A percentile compares a stretch with the other conserved stretches of the same genome.
These are phyloP conservation scores for Lichtheimia ornata DNA, from an alignment of 371 early-diverging fungal genomes.

Conservation along the genomic window DNA sequence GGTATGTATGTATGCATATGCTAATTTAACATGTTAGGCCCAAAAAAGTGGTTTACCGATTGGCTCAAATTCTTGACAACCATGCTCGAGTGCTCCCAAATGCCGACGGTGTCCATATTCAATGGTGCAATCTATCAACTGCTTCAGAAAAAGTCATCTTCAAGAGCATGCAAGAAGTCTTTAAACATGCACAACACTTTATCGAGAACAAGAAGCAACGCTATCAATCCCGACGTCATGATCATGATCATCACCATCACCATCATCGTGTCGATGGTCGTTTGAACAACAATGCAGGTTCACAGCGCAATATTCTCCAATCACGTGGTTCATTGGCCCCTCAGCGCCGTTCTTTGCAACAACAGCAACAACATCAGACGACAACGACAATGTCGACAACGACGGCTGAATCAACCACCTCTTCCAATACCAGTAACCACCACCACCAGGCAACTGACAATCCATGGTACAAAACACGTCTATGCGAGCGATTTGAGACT, in stretches of 20 bases:
- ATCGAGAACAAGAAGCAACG: constrained; percentile 52
- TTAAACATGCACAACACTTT: constrained; percentile 68
- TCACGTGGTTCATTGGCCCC: neutral
- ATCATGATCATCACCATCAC: constrained; percentile 4
- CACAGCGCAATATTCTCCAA: neutral
- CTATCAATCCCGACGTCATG: constrained; percentile 15
- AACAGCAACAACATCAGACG: no score
- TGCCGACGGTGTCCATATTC: constrained; percentile 73
- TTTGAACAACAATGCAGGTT: neutral
- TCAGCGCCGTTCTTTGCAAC: neutral
- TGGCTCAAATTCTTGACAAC: constrained; percentile 70
- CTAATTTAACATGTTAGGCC: constrained; percentile 41
- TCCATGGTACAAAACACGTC: constrained; percentile 83
- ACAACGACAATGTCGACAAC: neutral
- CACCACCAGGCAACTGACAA: constrained; percentile 6
- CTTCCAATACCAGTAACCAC: neutral
- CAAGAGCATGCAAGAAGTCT: constrained; percentile 81
- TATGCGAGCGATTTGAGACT: constrained; percentile 82
- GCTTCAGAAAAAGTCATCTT: constrained; percentile 72
- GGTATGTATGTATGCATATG: neutral
- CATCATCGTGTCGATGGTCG: neutral
- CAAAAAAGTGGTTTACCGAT: constrained; percentile 77
- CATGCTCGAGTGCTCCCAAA: constrained; percentile 62
- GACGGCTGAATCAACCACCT: neutral
- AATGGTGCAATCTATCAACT: constrained; percentile 67